Evolutionary conservation across 768 basidiomycete genomes (phyloP).

Genomic region (Leccinum rimulosum): DNA sequence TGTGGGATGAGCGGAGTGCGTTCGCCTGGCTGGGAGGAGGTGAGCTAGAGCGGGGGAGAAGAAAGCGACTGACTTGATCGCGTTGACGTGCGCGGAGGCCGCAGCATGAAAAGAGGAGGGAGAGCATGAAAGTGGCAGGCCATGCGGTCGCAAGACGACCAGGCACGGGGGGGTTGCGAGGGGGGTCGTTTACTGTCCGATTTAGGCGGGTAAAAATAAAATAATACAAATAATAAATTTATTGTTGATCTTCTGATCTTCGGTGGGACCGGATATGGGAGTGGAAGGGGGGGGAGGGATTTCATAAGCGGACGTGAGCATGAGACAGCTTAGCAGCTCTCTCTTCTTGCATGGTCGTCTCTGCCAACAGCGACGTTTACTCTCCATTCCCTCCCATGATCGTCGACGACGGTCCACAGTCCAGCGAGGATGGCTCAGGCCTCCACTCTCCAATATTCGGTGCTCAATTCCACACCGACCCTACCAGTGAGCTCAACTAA

Average conservation of each 20-base stretch:
- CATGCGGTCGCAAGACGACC: constrained; percentile 23
- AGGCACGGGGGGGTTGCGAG: constrained; percentile 30
- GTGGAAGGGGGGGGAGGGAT: constrained; percentile 21
- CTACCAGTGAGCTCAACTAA: constrained; percentile 38
- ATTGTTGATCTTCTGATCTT: constrained; percentile 34
- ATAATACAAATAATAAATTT: background rate
- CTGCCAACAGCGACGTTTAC: constrained; percentile 52
- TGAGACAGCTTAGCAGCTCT: constrained; percentile 28
- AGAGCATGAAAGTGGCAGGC: constrained; percentile 25
- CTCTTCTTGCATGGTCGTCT: constrained; percentile 53
- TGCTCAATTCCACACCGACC: constrained; percentile 46
- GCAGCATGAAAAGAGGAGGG: constrained; percentile 30
- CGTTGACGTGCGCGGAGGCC: constrained; percentile 21
- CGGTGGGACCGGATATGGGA: constrained; percentile 26
- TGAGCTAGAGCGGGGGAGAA: background rate
- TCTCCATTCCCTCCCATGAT: constrained; percentile 54
- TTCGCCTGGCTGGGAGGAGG: constrained; percentile 17
- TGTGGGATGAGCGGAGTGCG: constrained; percentile 30
- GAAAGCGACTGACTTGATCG: constrained; percentile 13
- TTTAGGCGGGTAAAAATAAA: constrained; percentile 24
- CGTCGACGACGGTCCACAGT: constrained; percentile 65
- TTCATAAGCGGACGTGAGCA: constrained; percentile 44
- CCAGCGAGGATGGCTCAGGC: constrained; percentile 74
- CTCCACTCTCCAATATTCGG: constrained; percentile 70
- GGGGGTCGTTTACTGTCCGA: constrained; percentile 20